A percentile compares a stretch with the other conserved stretches of the same genome.
Conservation (phyloP, 805 yeast genomes). For the Trichomonascus vanleenenianus region DNA sequence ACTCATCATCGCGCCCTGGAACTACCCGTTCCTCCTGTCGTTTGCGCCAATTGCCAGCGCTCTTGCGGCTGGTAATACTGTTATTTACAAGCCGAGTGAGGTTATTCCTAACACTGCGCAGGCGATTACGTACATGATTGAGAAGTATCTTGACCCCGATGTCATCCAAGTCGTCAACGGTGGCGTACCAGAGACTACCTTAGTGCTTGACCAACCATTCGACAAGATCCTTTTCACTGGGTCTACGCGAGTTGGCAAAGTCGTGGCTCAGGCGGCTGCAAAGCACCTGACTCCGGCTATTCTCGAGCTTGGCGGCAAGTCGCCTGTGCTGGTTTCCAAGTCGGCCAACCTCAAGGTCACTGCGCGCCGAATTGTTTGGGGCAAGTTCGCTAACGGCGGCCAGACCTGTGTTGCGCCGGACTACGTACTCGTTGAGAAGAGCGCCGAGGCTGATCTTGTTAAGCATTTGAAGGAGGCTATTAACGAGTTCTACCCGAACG, state of each 20-base stretch:
- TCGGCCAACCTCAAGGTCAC: conserved; percentile 34
- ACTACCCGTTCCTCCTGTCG: conserved; percentile 63
- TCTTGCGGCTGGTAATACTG: conserved; percentile 77
- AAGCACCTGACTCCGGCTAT: conserved; percentile 71
- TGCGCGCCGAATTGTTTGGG: conserved; percentile 67
- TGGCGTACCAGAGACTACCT: conserved; percentile 54
- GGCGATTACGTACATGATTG: conserved; percentile 49
- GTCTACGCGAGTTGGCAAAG: conserved; percentile 62
- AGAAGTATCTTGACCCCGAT: conserved; percentile 46
- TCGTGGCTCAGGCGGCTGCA: conserved; percentile 77
- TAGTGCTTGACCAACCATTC: conserved; percentile 52
- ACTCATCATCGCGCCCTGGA: conserved; percentile 70
- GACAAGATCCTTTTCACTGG: conserved; percentile 90
- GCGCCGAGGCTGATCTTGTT: conserved; percentile 46
- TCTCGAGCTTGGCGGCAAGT: conserved; percentile 88
- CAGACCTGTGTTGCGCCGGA: conserved; percentile 91
- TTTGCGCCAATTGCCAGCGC: conserved; percentile 69
- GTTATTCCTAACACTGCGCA: conserved; percentile 52
- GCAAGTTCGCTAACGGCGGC: conserved; percentile 72
- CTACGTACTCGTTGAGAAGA: conserved; percentile 61
- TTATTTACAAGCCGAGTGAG: conserved; percentile 72
- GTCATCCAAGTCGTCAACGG: conserved; percentile 63
- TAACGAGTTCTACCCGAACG: conserved; percentile 34
- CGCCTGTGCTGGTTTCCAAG: conserved; percentile 67
- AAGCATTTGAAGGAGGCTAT: conserved; percentile 34